Evolutionary conservation across 768 basidiomycete species (phyloP), one percentile per base, ranked within the genome.

Genomic region (Bullera alba): DNA sequence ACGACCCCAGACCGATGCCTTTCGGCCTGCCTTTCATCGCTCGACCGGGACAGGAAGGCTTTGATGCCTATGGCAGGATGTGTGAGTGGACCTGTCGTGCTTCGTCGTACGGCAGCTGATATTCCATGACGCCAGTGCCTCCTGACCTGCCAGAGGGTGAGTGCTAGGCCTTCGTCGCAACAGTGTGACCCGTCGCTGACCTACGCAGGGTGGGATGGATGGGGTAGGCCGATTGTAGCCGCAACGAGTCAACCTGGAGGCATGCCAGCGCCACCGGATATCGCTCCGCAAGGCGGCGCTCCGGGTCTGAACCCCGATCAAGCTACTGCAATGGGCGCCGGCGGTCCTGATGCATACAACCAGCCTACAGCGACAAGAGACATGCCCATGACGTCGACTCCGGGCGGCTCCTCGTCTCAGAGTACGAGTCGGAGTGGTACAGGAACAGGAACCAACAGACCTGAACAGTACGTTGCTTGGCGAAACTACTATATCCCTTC

Each of bases 11-110:
- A 21, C 66, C 63, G 16, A 68, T 68, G 66, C 66, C 66, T 5
- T 50, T 49, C 35, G 66, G 66, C 14, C 43, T 68, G n/a, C 63
- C 66, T 1, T 68, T 68, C 42, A 63, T 68, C 44, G 66, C 66
- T 39, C 29, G 66, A 55, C 66, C 66, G 12, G 66, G 66, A 28
- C 66, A 68, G 50, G 66, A 68, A 51, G 66, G 66, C 1, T 68
- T 68, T 45, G 66, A 68, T 35, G 52, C 54, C 35, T 68, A 68
- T 50, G 66, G 66, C 3, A 55, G 66, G 19, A 61, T 64, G 58
- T 46, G 66, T 68, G 46, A 53, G 66, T 14, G 23, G 25, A 2
- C 23, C 1, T 22, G 15, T 29, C 7, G 26, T 45, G 52, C 23
- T 26, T 21, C n/a, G n/a, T 5, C 19, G n/a, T n/a, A n/a, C n/a